Evolutionary conservation across 139 green algal genomes (phyloP), one percentile per base, ranked within the genome.

Genomic region (Tetradesmus obliquus): DNA sequence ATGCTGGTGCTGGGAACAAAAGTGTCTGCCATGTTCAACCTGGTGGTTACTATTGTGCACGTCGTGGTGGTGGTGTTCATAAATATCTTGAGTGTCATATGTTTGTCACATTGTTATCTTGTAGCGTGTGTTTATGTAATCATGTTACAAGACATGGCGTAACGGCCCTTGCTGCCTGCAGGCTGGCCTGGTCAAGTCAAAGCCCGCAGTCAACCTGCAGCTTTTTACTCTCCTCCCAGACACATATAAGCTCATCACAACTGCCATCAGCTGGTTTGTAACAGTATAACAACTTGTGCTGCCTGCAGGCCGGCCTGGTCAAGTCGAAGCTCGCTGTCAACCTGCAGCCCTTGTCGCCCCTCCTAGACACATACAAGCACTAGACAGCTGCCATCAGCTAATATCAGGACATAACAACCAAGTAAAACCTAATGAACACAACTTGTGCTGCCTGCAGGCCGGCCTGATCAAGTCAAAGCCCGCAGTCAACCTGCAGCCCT

Each of bases 1-100:
- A 45, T 45, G 32, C 32, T 97, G 66, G 80, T 87, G 0, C 91
- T 91, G 10, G 95, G 96, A 55, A 95, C 93, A 76, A 96, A 96
- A 83, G 96, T 96, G 88, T 93, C 89, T n/a, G 91, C 91, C 5
- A 92, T 53, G 1, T 94, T 93, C 81, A 96, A 96, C 91, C 92
- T 90, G 69, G 88, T 95, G 71, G 90, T 95, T 53, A 94, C 92
- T 9, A 88, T 93, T 51, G 24, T 93, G 4, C 93, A 95, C 88
- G 69, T 95, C 1, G 45, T 87, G 32, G 55, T 95, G 12, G 91
- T 95, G 87, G 55, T 90, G 0, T 95, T 95, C 89, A 94, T 95
- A 88, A 94, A 94, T 88, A 95, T 95, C 54, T 90, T 92, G 17
- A 92, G 91, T 15, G 87, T 85, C 15, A 9, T 71, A 71, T 71